Base-by-base conservation (phyloP, 2,329 filamentous ascomycete species). In the Arthroderma sp. region DNA sequence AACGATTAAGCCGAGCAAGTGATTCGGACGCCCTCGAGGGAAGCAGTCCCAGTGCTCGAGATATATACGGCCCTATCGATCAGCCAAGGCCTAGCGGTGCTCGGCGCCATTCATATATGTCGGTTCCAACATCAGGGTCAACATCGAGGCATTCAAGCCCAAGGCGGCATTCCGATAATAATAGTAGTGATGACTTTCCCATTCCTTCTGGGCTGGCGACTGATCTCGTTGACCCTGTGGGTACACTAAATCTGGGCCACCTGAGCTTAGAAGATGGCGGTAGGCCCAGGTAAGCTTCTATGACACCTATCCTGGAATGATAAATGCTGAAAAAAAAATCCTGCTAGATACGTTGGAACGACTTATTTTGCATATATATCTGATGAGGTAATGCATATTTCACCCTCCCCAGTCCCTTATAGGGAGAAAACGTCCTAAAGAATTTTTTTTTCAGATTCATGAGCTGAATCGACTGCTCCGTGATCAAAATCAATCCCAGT, bases 281-380 rank as follows among this genome's bases (percentile, higher is more conserved):
- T 28, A 61, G 58, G 36, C 66, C 64, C 36, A 58, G 55, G 52
- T 55, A 47, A 45, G 41, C 41, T 43, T 31, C 15, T 40, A 11
- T 42, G 4, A 4, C 34, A 8, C 5, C 4, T 9, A n/a, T 40
- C 6, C 6, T 31, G 6, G 15, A 11, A 42, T 1, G 29, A 48
- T n/a, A 27, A 22, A 28, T 6, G 42, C 43, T 46, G 47, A 49
- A 22, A 22, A 22, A 22, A 3, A 22, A 22, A 49, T 28, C 37
- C 37, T 11, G 10, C n/a, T 45, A 66, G 65, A 57, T 68, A 68
- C 48, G 65, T 68, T 22, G 64, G 64, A 22, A 67, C 64, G 4
- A 68, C 65, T 7, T 68, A 66, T 47, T 68, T 64, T 63, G 65
- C 65, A 28, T 68, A 67, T 52, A 66, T 68, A 30, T 65, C 63